Percentiles rank a stretch among this genome's conserved stretches.
Evolutionary conservation across 2,329 filamentous ascomycete genomes (phyloP).

Genomic region (Verticillium nonalfalfae): DNA sequence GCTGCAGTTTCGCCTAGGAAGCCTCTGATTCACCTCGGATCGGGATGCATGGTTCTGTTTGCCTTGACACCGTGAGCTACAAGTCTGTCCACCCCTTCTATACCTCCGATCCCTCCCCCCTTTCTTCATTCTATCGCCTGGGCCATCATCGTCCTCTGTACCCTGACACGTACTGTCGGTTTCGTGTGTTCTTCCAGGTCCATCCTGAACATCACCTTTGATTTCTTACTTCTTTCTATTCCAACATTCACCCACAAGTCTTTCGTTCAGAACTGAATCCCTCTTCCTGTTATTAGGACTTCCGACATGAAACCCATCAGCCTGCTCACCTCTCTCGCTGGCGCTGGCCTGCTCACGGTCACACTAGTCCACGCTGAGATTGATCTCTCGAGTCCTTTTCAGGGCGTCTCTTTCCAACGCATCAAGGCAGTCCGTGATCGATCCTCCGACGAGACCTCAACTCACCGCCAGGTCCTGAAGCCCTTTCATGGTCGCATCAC

Average conservation of each 20-base stretch:
- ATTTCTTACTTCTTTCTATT: neutral
- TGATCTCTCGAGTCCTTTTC: slow-evolving; percentile 27
- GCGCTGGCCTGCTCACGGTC: slow-evolving; percentile 1
- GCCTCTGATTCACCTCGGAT: no score
- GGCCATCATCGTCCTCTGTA: no score
- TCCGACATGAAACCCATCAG: slow-evolving; percentile 7
- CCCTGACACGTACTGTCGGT: neutral
- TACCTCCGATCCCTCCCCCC: neutral
- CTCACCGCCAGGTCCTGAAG: slow-evolving; percentile 25
- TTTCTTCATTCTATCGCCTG: neutral
- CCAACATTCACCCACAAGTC: slow-evolving; percentile 3
- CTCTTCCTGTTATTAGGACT: neutral
- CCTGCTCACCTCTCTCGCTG: slow-evolving; percentile 3
- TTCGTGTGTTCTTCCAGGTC: neutral
- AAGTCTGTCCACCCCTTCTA: neutral
- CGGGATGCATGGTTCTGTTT: no score
- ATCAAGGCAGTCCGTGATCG: slow-evolving; percentile 19
- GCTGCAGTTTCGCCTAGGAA: neutral
- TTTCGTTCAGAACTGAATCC: slow-evolving; percentile 1
- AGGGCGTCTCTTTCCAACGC: slow-evolving; percentile 29
- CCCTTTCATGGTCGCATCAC: slow-evolving; percentile 17
- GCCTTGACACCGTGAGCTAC: neutral
- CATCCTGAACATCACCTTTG: neutral
- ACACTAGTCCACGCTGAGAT: slow-evolving; percentile 4
- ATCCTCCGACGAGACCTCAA: slow-evolving; percentile 19